Base-by-base conservation (phyloP, 2,329 filamentous ascomycete genomes). In the Cytospora schulzeri region DNA sequence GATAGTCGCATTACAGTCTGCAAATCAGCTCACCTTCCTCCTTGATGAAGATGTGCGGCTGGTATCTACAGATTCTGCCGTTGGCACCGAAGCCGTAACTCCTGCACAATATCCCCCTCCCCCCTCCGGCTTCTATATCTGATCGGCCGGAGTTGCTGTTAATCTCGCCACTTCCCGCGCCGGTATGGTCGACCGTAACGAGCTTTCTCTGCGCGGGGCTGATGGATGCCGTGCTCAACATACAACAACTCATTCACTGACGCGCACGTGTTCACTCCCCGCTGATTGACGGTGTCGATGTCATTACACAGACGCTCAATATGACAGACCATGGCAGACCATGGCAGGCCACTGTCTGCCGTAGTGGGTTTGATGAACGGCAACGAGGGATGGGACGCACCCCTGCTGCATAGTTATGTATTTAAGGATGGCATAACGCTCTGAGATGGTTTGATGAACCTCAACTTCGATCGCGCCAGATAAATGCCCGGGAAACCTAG, bases 131-230 rank as follows among this genome's bases (percentile, higher is more conserved):
- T 48, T 41, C 17, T 48, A 54, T 48, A 38, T 29, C 41, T 62
- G 52, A 28, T 62, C 52, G 12, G 52, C 50, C 60, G 60, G 60
- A 56, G 52, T 62, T 52, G 60, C 60, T 51, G 31, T 62, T 62
- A 50, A 54, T 62, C 41, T 62, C 60, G 60, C 60, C 60, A 50
- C 60, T 50, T 51, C 60, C 60, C 52, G 60, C 53, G 52, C 60
- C 52, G 60, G 52, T 24, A 4, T 56, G 28, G 28, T 35, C 41
- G 29, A 56, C 52, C 45, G 54, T 51, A 55, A 54, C 59, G 51
- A 52, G 52, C 45, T 62, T 56, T 56, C 52, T 56, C 22, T 28
- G 50, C 55, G 60, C 60, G 60, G 60, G 38, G 52, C 60, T 56
- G 38, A 51, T 62, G 52, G 26, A 38, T 38, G 45, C 53, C 35